Evolutionary conservation across 805 yeast species (phyloP).

Genomic region (Starmerella stellata): DNA sequence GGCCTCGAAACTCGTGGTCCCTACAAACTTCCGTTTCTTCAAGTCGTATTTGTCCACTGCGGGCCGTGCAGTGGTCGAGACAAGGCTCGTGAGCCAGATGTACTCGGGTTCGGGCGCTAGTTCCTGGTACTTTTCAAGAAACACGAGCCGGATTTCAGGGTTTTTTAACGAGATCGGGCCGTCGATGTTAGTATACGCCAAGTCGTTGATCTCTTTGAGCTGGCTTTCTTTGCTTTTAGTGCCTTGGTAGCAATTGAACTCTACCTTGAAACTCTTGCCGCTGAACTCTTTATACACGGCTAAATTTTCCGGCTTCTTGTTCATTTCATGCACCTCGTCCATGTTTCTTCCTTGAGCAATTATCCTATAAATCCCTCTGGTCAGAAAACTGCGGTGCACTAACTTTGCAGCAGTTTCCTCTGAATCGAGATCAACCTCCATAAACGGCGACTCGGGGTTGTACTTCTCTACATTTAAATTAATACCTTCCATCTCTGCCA

Average conservation of each 20-base stretch:
- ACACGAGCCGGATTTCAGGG: slow-evolving; percentile 51
- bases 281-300: slow-evolving; percentile 28
- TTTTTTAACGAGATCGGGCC: slow-evolving; percentile 66
- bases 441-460: slow-evolving; percentile 44
- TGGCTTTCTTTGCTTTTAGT: slow-evolving; percentile 35
- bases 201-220: slow-evolving; percentile 49
- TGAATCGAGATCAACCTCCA: slow-evolving; percentile 44
- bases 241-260: slow-evolving; percentile 61
- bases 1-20: slow-evolving; percentile 94
- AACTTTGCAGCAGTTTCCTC: slow-evolving; percentile 51
- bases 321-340: slow-evolving; percentile 39
- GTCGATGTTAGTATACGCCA: slow-evolving; percentile 43
- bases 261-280: slow-evolving; percentile 47
- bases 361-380: slow-evolving; percentile 61
- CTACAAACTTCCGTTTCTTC: slow-evolving; percentile 67
- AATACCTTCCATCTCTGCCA: slow-evolving; percentile 49
- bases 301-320: slow-evolving; percentile 23
- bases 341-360: slow-evolving; percentile 56
- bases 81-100: slow-evolving; percentile 60
- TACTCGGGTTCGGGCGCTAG: slow-evolving; percentile 34
- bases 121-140: slow-evolving; percentile 53
- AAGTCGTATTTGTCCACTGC: slow-evolving; percentile 64
- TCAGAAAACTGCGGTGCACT: slow-evolving; percentile 48
- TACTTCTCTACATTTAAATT: slow-evolving; percentile 42
- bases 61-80: slow-evolving; percentile 47